Base-by-base conservation (phyloP, 2,329 filamentous ascomycete species). In the Cyclaneusma minus region DNA sequence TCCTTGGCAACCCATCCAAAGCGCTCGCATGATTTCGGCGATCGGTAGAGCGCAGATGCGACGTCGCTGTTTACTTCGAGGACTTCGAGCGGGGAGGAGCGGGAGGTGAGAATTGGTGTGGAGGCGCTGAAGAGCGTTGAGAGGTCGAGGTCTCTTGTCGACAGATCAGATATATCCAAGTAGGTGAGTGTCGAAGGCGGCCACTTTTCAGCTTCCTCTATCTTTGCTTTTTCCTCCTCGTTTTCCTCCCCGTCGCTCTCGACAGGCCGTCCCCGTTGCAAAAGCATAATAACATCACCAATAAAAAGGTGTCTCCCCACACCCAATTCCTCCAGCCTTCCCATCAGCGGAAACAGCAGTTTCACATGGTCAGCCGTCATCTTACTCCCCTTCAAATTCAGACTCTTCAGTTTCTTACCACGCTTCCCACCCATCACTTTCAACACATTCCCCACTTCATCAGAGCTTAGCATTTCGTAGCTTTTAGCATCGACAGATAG, bases 241-340 rank as follows among this genome's bases (percentile, higher is more conserved):
- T 45, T 31, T 11, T 40, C 25, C 16, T 37, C 32, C 13, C 35
- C 24, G n/a, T n/a, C n/a, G n/a, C n/a, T n/a, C n/a, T 30, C 27
- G 13, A n/a, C n/a, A n/a, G n/a, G n/a, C n/a, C n/a, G 26, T 62
- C 55, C 4, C 60, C 60, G 18, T 62, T 56, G 37, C 82, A 72
- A n/a, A 75, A 61, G 8, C 58, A 54, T 43, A 76, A 70, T 31
- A n/a, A 85, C 59, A 35, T 84, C 74, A 27, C 55, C 49, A 22
- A 80, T 58, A 8, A 65, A 63, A 24, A 87, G 53, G 21, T 76
- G 64, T 5, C 74, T 70, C 21, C 77, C 78, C 9, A 87, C 50
- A 5, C 78, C 73, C 12, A 89, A 59, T 49, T 87, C 81, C 47
- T 87, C 79, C 8, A 87, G 55, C 38, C 77, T 68, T 46, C 78